Percentiles rank a stretch among this genome's conserved stretches.
Evolutionary conservation across 345 rosid species (phyloP).

Genomic region (Linum lewisii): DNA sequence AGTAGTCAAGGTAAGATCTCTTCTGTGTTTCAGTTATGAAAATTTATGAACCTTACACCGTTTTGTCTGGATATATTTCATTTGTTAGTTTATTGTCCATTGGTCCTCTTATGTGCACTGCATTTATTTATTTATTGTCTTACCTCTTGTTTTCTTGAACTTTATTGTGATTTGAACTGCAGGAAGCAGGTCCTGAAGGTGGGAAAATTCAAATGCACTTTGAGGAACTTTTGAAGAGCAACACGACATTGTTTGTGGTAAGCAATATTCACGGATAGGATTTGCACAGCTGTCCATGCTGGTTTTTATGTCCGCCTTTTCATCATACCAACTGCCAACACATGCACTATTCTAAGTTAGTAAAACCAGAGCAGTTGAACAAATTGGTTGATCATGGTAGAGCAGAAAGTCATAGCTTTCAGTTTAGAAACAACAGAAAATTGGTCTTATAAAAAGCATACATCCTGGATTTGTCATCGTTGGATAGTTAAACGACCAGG

Average conservation of each 20-base stretch:
- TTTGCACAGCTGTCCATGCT: too few relatives aligned
- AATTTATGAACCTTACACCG: not conserved
- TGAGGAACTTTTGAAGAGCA: conserved; percentile 84
- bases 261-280: conserved; percentile 13
- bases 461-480: too few relatives aligned
- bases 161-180: conserved; percentile 10
- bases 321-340: too few relatives aligned
- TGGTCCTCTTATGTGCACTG: not conserved
- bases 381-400: not conserved
- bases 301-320: too few relatives aligned
- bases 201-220: conserved; percentile 90
- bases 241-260: conserved; percentile 84
- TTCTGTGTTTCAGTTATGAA: conserved; percentile 1
- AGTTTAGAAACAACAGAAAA: too few relatives aligned
- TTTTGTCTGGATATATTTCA: not conserved
- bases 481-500: too few relatives aligned
- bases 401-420: too few relatives aligned
- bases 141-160: conserved; percentile 3
- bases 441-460: too few relatives aligned
- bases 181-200: conserved; percentile 96
- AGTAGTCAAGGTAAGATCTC: conserved; percentile 65
- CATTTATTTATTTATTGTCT: not conserved
- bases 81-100: not conserved
- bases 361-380: too few relatives aligned
- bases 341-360: too few relatives aligned